Evolutionary conservation across 257 asterid genomes (phyloP).

Genomic region (Eustoma russellianum): DNA sequence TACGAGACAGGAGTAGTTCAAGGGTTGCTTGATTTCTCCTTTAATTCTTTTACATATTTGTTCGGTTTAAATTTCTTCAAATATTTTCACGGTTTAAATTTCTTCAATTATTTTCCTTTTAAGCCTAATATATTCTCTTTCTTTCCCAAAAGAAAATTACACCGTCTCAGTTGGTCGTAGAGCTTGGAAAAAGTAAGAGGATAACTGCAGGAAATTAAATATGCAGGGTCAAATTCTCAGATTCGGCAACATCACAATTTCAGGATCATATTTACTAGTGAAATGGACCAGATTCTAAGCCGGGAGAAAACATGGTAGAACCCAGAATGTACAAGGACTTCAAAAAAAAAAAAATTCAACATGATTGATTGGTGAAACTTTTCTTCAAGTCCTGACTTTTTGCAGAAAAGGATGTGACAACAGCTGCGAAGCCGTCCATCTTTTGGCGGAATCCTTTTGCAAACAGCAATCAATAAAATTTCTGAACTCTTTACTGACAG

Average conservation of each 20-base stretch:
- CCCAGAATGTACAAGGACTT: constrained; percentile 10
- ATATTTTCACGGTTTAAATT: no score
- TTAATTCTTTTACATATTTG: no score
- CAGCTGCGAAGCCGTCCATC: constrained; percentile 63
- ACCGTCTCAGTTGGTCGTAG: no score
- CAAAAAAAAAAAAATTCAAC: not conserved
- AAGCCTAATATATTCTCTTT: no score
- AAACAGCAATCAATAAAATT: constrained; percentile 66
- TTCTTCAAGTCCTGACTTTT: constrained; percentile 3
- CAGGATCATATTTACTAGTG: constrained; percentile 3
- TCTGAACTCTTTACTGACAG: constrained; percentile 45
- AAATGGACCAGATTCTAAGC: constrained; percentile 11
- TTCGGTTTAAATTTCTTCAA: no score
- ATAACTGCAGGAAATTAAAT: no score
- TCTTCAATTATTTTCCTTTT: no score
- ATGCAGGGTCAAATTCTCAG: no score
- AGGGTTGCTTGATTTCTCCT: no score
- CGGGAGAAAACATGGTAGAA: not conserved
- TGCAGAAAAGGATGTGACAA: constrained; percentile 52
- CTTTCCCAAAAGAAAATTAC: no score
- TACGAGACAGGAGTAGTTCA: no score
- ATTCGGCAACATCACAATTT: constrained; percentile 4
- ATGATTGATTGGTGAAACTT: not conserved
- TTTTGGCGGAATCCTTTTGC: constrained; percentile 70
- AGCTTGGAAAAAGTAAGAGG: no score